These are phyloP conservation scores for Aureobasidium sp. DNA, from an alignment of 2,329 filamentous ascomycete genomes.

Conservation along the genomic window DNA sequence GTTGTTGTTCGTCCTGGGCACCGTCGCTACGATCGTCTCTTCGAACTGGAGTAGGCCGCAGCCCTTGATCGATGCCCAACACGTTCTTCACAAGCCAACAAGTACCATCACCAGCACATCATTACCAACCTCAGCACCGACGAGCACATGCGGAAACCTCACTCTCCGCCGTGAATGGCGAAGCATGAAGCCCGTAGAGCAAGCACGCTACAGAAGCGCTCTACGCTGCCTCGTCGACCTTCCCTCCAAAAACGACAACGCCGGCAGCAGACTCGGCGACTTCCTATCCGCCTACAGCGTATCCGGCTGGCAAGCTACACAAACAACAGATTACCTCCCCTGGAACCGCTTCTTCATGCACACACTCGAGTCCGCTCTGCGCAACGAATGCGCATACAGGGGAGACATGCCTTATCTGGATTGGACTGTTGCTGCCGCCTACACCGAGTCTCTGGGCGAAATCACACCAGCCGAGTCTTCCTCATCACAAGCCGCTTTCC, in stretches of 20 bases:
- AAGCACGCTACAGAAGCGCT: slow-evolving; percentile 19
- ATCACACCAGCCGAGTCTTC: slow-evolving; percentile 13
- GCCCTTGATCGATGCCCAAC: background rate
- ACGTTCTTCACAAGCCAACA: background rate
- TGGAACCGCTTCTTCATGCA: slow-evolving; percentile 24
- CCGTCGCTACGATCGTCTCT: background rate
- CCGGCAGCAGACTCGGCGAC: slow-evolving; percentile 20
- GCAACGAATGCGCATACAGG: slow-evolving; percentile 19
- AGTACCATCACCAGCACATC: background rate
- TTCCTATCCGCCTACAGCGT: slow-evolving; percentile 20
- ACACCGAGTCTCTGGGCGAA: slow-evolving; percentile 18
- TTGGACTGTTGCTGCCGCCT: slow-evolving; percentile 19
- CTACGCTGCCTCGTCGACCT: slow-evolving; percentile 19
- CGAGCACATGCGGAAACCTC: slow-evolving; percentile 8
- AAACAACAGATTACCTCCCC: slow-evolving; percentile 19
- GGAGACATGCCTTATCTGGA: slow-evolving; percentile 21
- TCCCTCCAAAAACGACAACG: slow-evolving; percentile 16
- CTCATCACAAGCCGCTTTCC: slow-evolving; percentile 15
- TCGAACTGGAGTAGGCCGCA: slow-evolving; percentile 6
- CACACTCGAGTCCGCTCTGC: slow-evolving; percentile 19
- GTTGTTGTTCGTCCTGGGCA: slow-evolving; percentile 8
- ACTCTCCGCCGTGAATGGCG: slow-evolving; percentile 20
- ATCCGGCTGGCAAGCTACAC: slow-evolving; percentile 18
- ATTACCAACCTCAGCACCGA: slow-evolving; percentile 4
- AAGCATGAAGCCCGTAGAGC: slow-evolving; percentile 15